phyloP scores from a whole-genome alignment of 129 eudicot genomes.

The Dittrichia graveolens region DNA sequence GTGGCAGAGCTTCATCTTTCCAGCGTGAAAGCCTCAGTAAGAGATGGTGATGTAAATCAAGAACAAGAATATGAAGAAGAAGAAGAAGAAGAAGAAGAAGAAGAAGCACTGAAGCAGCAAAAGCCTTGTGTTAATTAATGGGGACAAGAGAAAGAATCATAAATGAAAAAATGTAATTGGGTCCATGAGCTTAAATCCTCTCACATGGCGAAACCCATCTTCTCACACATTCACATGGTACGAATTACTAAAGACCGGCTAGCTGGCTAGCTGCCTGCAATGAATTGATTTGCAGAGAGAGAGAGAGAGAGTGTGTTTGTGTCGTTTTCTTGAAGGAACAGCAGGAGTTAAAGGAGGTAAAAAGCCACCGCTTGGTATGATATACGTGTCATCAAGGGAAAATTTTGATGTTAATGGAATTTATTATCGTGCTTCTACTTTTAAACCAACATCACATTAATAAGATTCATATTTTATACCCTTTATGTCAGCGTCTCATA shows the following conservation, averaged over 20 bases:
- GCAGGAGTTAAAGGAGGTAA: conserved; percentile 9
- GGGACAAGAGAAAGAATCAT: neutral
- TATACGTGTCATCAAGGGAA: conserved; percentile 23
- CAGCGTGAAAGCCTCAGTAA: conserved; percentile 6
- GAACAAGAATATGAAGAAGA: neutral
- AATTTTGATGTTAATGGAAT: conserved; percentile 6
- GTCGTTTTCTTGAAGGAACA: conserved; percentile 32
- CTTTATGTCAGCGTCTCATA: neutral
- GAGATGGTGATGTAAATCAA: neutral
- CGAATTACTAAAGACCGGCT: conserved; percentile 1
- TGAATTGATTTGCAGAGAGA: conserved; percentile 21
- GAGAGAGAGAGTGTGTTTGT: neutral
- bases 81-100: conserved; percentile 2
- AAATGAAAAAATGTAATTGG: conserved; percentile 20
- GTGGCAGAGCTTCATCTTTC: conserved; percentile 40
- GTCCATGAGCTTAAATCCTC: conserved; percentile 22
- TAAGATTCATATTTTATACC: neutral
- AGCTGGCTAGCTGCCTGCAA: conserved; percentile 10
- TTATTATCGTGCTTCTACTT: conserved; percentile 28
- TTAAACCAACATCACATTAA: conserved; percentile 26
- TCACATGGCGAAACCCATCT: conserved; percentile 32
- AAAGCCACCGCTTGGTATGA: conserved; percentile 26
- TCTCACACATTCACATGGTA: conserved; percentile 33
- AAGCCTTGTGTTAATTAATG: neutral
- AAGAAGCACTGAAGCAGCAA: neutral